These are phyloP conservation scores for Baorangia bicolor DNA, from an alignment of 768 basidiomycete genomes.

Conservation along the genomic window DNA sequence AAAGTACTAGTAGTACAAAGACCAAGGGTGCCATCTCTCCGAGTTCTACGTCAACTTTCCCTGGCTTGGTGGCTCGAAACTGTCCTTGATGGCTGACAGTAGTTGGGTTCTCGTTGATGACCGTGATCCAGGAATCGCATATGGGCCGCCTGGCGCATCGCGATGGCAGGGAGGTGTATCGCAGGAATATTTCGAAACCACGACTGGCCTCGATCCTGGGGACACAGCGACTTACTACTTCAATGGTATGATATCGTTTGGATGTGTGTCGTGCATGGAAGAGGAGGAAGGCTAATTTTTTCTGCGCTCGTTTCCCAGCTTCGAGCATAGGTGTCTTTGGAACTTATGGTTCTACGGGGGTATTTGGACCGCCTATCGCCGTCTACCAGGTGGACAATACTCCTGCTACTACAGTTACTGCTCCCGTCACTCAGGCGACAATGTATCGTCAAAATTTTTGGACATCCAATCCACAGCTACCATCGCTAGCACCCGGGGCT, in stretches of 20 bases:
- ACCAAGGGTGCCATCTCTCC: neutral
- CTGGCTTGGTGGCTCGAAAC: too few species aligned
- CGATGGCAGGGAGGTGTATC: neutral
- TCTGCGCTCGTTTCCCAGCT: neutral
- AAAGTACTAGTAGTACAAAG: too few species aligned
- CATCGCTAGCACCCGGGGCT: neutral
- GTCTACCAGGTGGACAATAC: neutral
- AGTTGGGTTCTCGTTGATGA: neutral
- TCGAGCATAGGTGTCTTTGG: slow-evolving; percentile 3
- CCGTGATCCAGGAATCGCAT: neutral
- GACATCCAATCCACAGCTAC: neutral
- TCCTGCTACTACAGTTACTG: neutral
- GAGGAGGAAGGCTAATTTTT: neutral
- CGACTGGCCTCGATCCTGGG: neutral
- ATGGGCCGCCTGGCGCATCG: neutral
- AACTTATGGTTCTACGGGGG: neutral
- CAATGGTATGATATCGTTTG: neutral
- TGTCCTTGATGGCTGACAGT: neutral
- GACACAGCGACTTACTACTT: neutral
- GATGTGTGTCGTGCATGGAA: neutral
- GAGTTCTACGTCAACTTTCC: neutral
- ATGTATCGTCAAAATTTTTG: neutral
- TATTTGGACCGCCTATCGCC: neutral
- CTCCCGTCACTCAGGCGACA: neutral
- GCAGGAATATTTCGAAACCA: neutral